Evolutionary conservation across 179 eudicot genomes (phyloP), one percentile per base, ranked within the genome.

Genomic region (Actinidia chinensis): DNA sequence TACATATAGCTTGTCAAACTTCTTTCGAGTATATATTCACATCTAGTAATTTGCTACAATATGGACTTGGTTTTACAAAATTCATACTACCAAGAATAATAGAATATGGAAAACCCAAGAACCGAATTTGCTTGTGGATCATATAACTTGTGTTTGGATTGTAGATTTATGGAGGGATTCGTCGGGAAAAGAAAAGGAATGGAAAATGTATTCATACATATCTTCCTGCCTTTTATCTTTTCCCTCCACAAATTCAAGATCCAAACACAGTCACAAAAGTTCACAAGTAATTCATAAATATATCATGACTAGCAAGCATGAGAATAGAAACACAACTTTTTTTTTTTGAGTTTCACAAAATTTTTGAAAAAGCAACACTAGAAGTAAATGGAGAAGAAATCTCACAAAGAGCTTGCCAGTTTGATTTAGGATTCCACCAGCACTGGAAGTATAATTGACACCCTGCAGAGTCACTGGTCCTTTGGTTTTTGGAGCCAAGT

Each of bases 391-490:
- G 64, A 51, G 3, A 68, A 55, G 77, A 58, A 71, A 28, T 50
- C 93, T 87, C 85, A 94, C 98, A 79, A 91, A 94, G 68, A 92
- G 75, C 28, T 70, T 74, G 40, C 96, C 98, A 13, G 94, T 87
- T 0, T 81, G 56, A 77, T 94, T 90, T 5, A 94, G 88, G 76
- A 94, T 94, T 5, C 98, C 98, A 33, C 95, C 98, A 51, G 90
- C 98, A 25, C 95, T 97, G 47, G 98, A 94, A 76, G 95, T 97
- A 82, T 89, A 94, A 79, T 91, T 94, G 60, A 94, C 98, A 76
- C 98, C 98, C 46, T 83, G 75, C 69, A 91, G 78, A 75, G 89
- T 78, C 55, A 86, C 68, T 17, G 55, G 66, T 50, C 97, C 98
- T 4, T 59, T 56, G 50, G 97, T 94, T 11, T 87, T 91, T 77